Evolutionary conservation across 805 yeast species (phyloP), one percentile per base, ranked within the genome.

Genomic region (Blastobotrys terrestris): DNA sequence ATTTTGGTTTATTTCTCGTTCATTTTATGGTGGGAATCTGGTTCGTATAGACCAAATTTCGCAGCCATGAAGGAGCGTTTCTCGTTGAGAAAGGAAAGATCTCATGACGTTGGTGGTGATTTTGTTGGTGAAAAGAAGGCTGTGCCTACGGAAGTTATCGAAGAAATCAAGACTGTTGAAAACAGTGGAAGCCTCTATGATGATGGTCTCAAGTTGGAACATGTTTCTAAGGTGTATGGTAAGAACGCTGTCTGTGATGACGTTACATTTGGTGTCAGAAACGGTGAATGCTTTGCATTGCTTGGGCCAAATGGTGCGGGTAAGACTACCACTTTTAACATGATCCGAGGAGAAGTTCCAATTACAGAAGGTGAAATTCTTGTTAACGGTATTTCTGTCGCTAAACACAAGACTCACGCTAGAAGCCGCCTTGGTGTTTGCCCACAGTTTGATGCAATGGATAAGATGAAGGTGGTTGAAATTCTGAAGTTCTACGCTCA

Each of bases 391-490:
- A 55, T 60, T 15, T 57, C 64, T 4, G 64, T 66, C 8, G 41
- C 54, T 15, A 42, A 54, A 20, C 58, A 67, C 50, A 57, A 63
- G 31, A 58, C 68, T 2, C 55, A 44, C 4, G 71, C 71, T 11
- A 59, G 72, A 14, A 49, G 66, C 7, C 57, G 58, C 43, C 63
- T 68, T n/a, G 72, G 72, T 1, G 71, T 68, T 7, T 68, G 72
- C 49, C 72, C 72, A 2, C 72, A 68, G 54, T 68, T 68, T 55
- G 72, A 68, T 53, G 71, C 72, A n/a, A 66, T 68, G 60, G 72
- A 68, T 45, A 62, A 60, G 49, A 55, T 68, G 63, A 67, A 63
- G 2, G 72, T 68, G 6, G 55, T 55, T 0, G 68, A 68, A 51
- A 65, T 61, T 20, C 55, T 68, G 35, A 52, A 58, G 35, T 67